A percentile compares a stretch with the other conserved stretches of the same genome.
phyloP scores from a whole-genome alignment of 1,284 basidiomycete species.

The Boletus sp. region DNA sequence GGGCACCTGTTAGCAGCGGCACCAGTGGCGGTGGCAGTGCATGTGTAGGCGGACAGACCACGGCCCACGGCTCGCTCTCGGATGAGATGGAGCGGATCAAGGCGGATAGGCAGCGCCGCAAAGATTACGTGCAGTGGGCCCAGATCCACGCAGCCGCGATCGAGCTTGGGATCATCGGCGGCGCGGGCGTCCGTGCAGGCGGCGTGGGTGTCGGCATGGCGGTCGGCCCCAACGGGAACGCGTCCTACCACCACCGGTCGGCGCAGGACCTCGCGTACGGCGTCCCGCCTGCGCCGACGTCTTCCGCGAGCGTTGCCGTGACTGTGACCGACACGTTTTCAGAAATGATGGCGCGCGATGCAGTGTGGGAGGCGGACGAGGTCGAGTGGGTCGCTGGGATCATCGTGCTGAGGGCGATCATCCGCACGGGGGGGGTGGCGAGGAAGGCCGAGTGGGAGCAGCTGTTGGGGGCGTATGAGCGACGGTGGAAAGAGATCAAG shows the following conservation, averaged over 20 bases:
- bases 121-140: slow-evolving; percentile 59
- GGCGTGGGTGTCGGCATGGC: neutral
- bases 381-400: slow-evolving; percentile 63
- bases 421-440: slow-evolving; percentile 42
- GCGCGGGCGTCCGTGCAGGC: neutral
- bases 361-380: slow-evolving; percentile 58
- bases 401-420: slow-evolving; percentile 49
- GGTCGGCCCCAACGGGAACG: slow-evolving; percentile 4
- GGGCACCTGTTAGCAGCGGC: slow-evolving; percentile 31
- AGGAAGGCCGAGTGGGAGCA: slow-evolving; percentile 48
- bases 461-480: slow-evolving; percentile 49
- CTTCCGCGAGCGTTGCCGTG: neutral
- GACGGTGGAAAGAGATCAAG: slow-evolving; percentile 60
- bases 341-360: slow-evolving; percentile 52
- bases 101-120: slow-evolving; percentile 50
- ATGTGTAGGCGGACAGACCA: neutral
- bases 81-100: slow-evolving; percentile 59
- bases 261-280: slow-evolving; percentile 21
- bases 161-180: slow-evolving; percentile 42
- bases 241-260: slow-evolving; percentile 17
- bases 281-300: neutral
- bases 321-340: slow-evolving; percentile 36
- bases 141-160: slow-evolving; percentile 56
- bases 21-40: neutral
- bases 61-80: slow-evolving; percentile 32